Conservation (phyloP, 495 filamentous ascomycete genomes). For the Penicillium herquei region DNA sequence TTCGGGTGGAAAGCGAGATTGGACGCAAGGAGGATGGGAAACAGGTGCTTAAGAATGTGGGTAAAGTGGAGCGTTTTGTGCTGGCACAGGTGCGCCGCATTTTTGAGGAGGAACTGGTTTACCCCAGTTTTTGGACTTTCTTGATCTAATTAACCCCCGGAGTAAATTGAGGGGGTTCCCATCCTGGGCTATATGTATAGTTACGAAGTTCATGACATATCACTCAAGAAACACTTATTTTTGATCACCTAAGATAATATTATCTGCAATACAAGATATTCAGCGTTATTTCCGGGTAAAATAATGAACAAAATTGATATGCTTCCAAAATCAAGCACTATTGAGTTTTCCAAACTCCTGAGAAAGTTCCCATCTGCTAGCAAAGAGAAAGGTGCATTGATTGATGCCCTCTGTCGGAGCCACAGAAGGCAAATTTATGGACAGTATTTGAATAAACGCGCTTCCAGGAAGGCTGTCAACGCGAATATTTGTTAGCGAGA, state of each 20-base stretch:
- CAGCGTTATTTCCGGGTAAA: not conserved
- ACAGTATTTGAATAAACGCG: constrained; percentile 4
- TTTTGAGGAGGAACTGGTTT: constrained; percentile 98
- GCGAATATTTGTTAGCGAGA: not conserved
- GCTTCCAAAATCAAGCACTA: not conserved
- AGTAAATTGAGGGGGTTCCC: no score
- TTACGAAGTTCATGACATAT: constrained; percentile 23
- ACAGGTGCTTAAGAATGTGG: constrained; percentile 95
- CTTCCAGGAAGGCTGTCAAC: not conserved
- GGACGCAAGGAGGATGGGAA: constrained; percentile 86
- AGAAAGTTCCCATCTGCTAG: not conserved
- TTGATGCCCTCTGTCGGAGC: not conserved
- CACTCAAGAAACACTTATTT: constrained; percentile 1
- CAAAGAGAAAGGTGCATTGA: not conserved
- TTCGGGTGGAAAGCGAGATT: constrained; percentile 95
- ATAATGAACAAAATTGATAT: not conserved
- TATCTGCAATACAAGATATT: constrained; percentile 12
- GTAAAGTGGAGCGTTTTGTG: constrained; percentile 97
- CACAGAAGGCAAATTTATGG: constrained; percentile 3
- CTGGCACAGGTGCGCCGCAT: constrained; percentile 94
- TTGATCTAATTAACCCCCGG: constrained; percentile 49
- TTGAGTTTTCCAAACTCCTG: not conserved
- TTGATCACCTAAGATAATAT: no score
- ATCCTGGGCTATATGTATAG: constrained; percentile 5
- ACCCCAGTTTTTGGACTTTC: constrained; percentile 97